Percentiles rank a stretch among this genome's conserved stretches.
Conservation (phyloP, 805 yeast genomes). For the Candida ponderosae region DNA sequence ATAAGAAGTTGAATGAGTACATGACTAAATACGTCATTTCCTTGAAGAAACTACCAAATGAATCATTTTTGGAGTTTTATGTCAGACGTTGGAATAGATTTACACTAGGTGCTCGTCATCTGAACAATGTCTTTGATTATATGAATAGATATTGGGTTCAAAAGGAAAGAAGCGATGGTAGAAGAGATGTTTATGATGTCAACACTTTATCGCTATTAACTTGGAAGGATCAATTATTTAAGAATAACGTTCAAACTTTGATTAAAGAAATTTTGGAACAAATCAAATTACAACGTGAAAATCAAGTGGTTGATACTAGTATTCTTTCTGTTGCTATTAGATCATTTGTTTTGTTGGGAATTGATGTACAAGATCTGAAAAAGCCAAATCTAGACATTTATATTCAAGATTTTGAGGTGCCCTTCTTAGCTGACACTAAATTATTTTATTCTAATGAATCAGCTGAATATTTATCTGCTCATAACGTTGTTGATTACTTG, state of each 20-base stretch:
- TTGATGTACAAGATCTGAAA: slow-evolving; percentile 84
- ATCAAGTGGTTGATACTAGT: slow-evolving; percentile 61
- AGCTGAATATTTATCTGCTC: slow-evolving; percentile 51
- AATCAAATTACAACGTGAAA: slow-evolving; percentile 72
- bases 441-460: slow-evolving; percentile 68
- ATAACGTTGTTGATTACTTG: slow-evolving; percentile 88
- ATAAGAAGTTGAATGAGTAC: slow-evolving; percentile 61
- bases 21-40: slow-evolving; percentile 50
- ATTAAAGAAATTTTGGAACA: slow-evolving; percentile 68
- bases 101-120: slow-evolving; percentile 83
- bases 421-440: slow-evolving; percentile 63
- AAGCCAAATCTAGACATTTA: slow-evolving; percentile 79
- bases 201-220: slow-evolving; percentile 79
- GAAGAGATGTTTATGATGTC: slow-evolving; percentile 84
- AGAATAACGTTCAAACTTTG: slow-evolving; percentile 49
- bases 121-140: slow-evolving; percentile 91
- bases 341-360: slow-evolving; percentile 84
- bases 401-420: slow-evolving; percentile 68
- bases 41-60: slow-evolving; percentile 45
- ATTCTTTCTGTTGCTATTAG: slow-evolving; percentile 68
- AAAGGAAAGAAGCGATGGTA: slow-evolving; percentile 91
- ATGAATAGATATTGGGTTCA: slow-evolving; percentile 97
- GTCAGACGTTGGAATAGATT: slow-evolving; percentile 85
- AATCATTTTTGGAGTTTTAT: slow-evolving; percentile 72
- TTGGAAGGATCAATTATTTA: slow-evolving; percentile 83